phyloP scores from a whole-genome alignment of 2,329 filamentous ascomycete species.

The Elsinoe australis region DNA sequence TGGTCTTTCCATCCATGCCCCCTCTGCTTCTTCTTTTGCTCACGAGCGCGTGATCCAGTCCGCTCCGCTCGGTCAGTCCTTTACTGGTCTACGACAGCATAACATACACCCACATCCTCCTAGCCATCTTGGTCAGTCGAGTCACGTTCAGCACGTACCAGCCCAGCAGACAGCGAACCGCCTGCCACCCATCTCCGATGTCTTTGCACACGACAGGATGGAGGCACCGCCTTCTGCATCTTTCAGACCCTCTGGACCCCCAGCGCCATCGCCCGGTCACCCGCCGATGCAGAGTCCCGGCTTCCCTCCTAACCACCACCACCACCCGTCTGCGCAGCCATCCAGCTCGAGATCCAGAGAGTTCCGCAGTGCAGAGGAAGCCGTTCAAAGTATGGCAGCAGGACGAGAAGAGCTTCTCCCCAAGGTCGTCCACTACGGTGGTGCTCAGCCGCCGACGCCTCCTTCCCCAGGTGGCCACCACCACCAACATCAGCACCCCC shows the following conservation, averaged over 20 bases:
- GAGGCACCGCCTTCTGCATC: slow-evolving; percentile 30
- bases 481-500: slow-evolving; percentile 18
- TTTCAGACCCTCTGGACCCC: slow-evolving; percentile 24
- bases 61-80: slow-evolving; percentile 87
- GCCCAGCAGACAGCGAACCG: slow-evolving; percentile 86
- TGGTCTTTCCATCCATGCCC: slow-evolving; percentile 88
- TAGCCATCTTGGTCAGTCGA: slow-evolving; percentile 72
- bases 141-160: slow-evolving; percentile 83
- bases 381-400: slow-evolving; percentile 78
- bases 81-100: slow-evolving; percentile 74
- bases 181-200: slow-evolving; percentile 86
- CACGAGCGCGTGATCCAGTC: slow-evolving; percentile 95
- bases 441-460: slow-evolving; percentile 86
- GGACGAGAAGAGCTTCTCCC: slow-evolving; percentile 89
- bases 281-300: slow-evolving; percentile 70
- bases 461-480: slow-evolving; percentile 61
- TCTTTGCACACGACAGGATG: slow-evolving; percentile 74
- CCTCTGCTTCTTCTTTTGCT: slow-evolving; percentile 84
- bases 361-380: slow-evolving; percentile 93
- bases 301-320: slow-evolving; percentile 50
- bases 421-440: slow-evolving; percentile 90
- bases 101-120: slow-evolving; percentile 61
- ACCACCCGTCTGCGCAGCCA: too few relatives aligned
- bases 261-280: slow-evolving; percentile 47
- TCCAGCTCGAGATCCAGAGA: slow-evolving; percentile 61